Percentiles rank a stretch among this genome's conserved stretches.
phyloP scores from a whole-genome alignment of 1,284 basidiomycete genomes.

The Trametes pubescens region DNA sequence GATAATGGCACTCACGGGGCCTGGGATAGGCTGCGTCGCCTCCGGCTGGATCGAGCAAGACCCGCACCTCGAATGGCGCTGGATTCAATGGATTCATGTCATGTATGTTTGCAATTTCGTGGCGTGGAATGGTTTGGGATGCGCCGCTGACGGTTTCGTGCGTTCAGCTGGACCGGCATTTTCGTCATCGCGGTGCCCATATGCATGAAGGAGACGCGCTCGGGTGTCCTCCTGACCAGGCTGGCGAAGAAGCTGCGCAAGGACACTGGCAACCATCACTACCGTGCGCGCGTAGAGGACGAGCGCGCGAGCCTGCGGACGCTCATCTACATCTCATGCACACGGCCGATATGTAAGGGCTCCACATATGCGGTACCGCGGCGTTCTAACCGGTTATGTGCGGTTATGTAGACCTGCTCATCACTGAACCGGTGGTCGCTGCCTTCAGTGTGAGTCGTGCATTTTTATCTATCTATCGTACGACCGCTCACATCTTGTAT shows the following conservation, averaged over 20 bases:
- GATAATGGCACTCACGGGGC: conserved; percentile 62
- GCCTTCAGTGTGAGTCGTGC: conserved; percentile 65
- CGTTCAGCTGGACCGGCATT: conserved; percentile 51
- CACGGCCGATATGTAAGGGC: conserved; percentile 69
- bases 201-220: conserved; percentile 70
- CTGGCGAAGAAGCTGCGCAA: conserved; percentile 67
- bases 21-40: conserved; percentile 71
- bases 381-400: conserved; percentile 34
- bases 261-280: conserved; percentile 64
- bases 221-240: conserved; percentile 66
- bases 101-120: conserved; percentile 52
- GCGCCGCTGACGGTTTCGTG: conserved; percentile 9
- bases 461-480: not conserved
- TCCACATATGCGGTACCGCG: not conserved
- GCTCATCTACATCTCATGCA: conserved; percentile 72
- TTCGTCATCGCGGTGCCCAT: conserved; percentile 55
- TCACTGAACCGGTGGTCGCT: conserved; percentile 80
- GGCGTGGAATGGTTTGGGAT: not conserved
- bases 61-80: conserved; percentile 70
- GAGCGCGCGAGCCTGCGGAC: conserved; percentile 61
- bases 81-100: conserved; percentile 85
- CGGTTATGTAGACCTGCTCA: conserved; percentile 56
- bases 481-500: conserved; percentile 15
- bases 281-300: conserved; percentile 71
- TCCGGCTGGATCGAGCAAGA: conserved; percentile 78